Evolutionary conservation across 2,329 filamentous ascomycete species (phyloP), one percentile per base, ranked within the genome.

Genomic region (Thelonectria blattea): DNA sequence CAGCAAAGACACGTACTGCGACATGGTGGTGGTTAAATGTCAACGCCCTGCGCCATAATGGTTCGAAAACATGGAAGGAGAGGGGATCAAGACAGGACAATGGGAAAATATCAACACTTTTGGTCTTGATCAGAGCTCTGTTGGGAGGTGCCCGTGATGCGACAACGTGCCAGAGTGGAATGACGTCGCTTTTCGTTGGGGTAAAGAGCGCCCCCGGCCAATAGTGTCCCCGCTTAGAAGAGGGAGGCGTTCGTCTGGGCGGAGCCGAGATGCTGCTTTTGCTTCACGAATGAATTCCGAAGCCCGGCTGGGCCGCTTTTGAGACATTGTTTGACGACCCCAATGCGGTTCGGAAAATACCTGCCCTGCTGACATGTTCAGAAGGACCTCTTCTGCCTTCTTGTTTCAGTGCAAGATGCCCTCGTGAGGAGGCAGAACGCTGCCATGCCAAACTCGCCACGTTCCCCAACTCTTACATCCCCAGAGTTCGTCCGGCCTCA

Each of bases 131-230:
- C 54, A 56, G 55, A 61, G 49, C 57, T 51, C 50, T 55, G 68
- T 68, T 65, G 64, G 58, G 65, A 61, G 60, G 59, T 56, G 63
- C 54, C 65, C 65, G 67, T 70, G 68, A 71, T 62, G 58, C 61
- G 63, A 63, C 58, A 60, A 54, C 30, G 61, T 56, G 61, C 56
- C 46, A 48, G 37, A 67, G 57, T 67, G 63, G 58, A 54, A 72
- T 72, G 71, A 72, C 70, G 70, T 72, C 70, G 65, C 52, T 63
- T 69, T 70, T 64, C 65, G 67, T 71, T 71, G 69, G 69, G 69
- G 68, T 63, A 63, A 56, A 56, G 61, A 65, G 61, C 56, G 34
- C 58, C 41, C 56, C 52, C 22, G 55, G 41, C 48, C 49, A 56
- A 60, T 57, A 37, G 39, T 30, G 42, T 45, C 47, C 22, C 46